Evolutionary conservation across 768 basidiomycete species (phyloP).

Genomic region (Suillus cothurnatus): DNA sequence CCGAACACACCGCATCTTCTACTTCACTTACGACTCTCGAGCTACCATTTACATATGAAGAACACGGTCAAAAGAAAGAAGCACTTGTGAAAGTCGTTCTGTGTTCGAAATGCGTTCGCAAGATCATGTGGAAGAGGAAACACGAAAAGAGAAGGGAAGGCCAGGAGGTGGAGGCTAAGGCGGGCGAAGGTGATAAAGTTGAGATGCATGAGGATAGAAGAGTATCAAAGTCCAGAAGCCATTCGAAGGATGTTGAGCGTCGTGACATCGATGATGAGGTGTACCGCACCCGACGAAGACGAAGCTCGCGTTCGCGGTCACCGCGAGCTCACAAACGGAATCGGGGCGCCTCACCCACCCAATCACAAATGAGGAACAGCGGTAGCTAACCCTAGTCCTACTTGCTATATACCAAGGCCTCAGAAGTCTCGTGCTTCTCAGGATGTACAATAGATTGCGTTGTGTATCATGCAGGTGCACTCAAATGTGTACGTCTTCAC

Average conservation of each 20-base stretch:
- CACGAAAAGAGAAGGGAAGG: slow-evolving; percentile 52
- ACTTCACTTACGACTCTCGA: slow-evolving; percentile 71
- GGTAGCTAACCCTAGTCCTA: neutral
- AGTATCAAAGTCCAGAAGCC: neutral
- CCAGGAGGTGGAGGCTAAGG: slow-evolving; percentile 2
- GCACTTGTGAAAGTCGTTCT: slow-evolving; percentile 92
- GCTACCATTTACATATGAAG: slow-evolving; percentile 86
- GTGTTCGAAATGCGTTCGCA: slow-evolving; percentile 76
- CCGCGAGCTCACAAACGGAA: slow-evolving; percentile 20
- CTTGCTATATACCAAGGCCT: neutral
- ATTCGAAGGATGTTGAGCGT: slow-evolving; percentile 1
- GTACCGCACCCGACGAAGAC: slow-evolving; percentile 6
- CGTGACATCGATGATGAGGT: neutral
- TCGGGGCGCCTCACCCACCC: neutral
- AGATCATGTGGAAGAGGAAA: slow-evolving; percentile 84
- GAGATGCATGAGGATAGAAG: neutral
- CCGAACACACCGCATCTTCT: slow-evolving; percentile 50
- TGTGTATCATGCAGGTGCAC: slow-evolving; percentile 1
- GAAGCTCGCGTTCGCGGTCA: slow-evolving; percentile 31
- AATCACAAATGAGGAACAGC: neutral
- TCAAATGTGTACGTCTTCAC: slow-evolving; percentile 1
- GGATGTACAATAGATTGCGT: slow-evolving; percentile 3
- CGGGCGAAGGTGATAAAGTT: slow-evolving; percentile 1
- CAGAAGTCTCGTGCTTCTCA: neutral
- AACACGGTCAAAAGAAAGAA: slow-evolving; percentile 71